Evolutionary conservation across 1,284 basidiomycete species (phyloP).

Genomic region (Malassezia arunalokei): DNA sequence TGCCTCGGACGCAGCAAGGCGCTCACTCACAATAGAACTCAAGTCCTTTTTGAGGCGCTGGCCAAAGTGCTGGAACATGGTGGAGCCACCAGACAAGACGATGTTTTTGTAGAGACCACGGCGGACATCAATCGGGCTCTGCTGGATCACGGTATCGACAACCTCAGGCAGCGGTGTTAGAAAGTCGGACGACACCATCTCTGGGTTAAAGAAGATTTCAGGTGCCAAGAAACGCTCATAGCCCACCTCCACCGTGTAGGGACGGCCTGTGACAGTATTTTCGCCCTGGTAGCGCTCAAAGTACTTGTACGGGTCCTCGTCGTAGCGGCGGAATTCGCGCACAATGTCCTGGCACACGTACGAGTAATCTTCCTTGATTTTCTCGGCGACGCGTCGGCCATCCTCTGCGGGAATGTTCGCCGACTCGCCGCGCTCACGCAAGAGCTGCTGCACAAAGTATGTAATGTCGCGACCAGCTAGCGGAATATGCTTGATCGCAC

Average conservation of each 20-base stretch:
- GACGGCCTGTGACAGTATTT: slow-evolving; percentile 79
- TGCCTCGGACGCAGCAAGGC: slow-evolving; percentile 65
- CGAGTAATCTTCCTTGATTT: slow-evolving; percentile 91
- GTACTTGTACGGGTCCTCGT: slow-evolving; percentile 88
- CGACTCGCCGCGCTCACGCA: slow-evolving; percentile 90
- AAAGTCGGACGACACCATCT: slow-evolving; percentile 96
- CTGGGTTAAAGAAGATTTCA: slow-evolving; percentile 99
- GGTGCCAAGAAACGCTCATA: slow-evolving; percentile 98
- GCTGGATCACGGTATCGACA: slow-evolving; percentile 89
- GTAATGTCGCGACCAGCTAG: slow-evolving; percentile 96
- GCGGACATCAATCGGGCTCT: slow-evolving; percentile 87
- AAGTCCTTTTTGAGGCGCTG: slow-evolving; percentile 88
- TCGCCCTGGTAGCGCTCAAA: slow-evolving; percentile 90
- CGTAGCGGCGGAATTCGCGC: slow-evolving; percentile 95
- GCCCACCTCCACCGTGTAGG: slow-evolving; percentile 83
- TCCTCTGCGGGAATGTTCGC: slow-evolving; percentile 87
- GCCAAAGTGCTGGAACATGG: slow-evolving; percentile 96
- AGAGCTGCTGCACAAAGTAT: slow-evolving; percentile 87
- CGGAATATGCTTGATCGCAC: slow-evolving; percentile 97
- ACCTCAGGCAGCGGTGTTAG: slow-evolving; percentile 91
- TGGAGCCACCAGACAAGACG: slow-evolving; percentile 84
- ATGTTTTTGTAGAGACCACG: slow-evolving; percentile 94
- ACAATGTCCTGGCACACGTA: slow-evolving; percentile 99
- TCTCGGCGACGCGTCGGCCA: slow-evolving; percentile 76
- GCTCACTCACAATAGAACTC: slow-evolving; percentile 80